A percentile compares a stretch with the other conserved stretches of the same genome.
These are phyloP conservation scores for Candida insectalens DNA, from an alignment of 805 yeast genomes.

Conservation along the genomic window DNA sequence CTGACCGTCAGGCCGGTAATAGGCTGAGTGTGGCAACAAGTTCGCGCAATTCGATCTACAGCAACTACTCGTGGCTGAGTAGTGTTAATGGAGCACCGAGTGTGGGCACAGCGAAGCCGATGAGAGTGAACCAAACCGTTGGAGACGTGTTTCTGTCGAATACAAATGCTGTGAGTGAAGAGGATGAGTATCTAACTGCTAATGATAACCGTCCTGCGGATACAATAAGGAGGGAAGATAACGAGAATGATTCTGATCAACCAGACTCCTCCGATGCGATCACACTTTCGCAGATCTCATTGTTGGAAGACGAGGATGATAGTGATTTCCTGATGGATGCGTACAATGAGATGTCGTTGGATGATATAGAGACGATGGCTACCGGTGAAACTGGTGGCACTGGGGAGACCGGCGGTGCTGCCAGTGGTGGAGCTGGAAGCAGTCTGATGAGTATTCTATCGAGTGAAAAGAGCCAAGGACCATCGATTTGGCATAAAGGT, in stretches of 20 bases:
- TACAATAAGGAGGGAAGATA: no score
- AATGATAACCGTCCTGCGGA: no score
- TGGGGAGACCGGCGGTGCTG: neutral
- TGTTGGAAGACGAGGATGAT: slow-evolving; percentile 21
- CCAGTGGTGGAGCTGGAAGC: neutral
- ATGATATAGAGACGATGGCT: neutral
- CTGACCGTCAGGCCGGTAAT: slow-evolving; percentile 4
- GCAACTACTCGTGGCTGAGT: slow-evolving; percentile 9
- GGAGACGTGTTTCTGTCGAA: slow-evolving; percentile 56
- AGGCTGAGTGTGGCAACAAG: no score
- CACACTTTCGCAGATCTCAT: no score
- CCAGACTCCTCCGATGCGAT: no score
- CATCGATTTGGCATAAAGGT: slow-evolving; percentile 86
- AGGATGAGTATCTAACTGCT: no score
- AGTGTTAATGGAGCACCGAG: slow-evolving; percentile 16
- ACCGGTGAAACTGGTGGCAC: neutral
- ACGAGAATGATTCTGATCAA: no score
- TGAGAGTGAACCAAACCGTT: slow-evolving; percentile 35
- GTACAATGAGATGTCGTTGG: neutral
- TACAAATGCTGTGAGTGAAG: slow-evolving; percentile 35
- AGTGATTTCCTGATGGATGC: slow-evolving; percentile 1
- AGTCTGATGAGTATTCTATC: slow-evolving; percentile 28
- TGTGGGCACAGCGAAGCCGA: slow-evolving; percentile 21
- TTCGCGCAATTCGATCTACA: slow-evolving; percentile 14
- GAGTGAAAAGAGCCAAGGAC: slow-evolving; percentile 40